These are phyloP conservation scores for Sonneratia alba DNA, from an alignment of 345 rosid species.

Conservation along the genomic window DNA sequence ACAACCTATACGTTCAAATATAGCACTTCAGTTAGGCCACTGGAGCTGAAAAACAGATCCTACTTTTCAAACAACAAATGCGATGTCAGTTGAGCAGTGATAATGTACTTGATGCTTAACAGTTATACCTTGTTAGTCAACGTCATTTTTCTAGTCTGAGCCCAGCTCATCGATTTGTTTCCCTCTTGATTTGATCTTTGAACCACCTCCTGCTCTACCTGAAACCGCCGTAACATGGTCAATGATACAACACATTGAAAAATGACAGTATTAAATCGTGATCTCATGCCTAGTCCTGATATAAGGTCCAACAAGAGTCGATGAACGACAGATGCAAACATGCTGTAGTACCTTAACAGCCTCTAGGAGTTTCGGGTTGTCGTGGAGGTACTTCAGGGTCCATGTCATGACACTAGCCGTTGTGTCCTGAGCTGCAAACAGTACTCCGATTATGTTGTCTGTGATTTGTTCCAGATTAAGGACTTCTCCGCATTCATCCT, in stretches of 20 bases:
- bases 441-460: conserved; percentile 61
- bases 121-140: conserved; percentile 34
- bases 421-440: conserved; percentile 73
- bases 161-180: conserved; percentile 36
- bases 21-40: neutral
- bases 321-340: neutral
- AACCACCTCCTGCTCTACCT: conserved; percentile 50
- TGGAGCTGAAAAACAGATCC: neutral
- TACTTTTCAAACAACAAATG: neutral
- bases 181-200: conserved; percentile 21
- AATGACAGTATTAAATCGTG: neutral
- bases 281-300: neutral
- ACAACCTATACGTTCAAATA: conserved; percentile 31
- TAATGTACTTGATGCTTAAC: too few relatives aligned
- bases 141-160: conserved; percentile 53
- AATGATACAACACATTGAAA: neutral
- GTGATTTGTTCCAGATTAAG: conserved; percentile 38
- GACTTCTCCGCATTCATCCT: conserved; percentile 31
- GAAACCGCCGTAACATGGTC: conserved; percentile 1
- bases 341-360: conserved; percentile 46
- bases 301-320: neutral
- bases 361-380: conserved; percentile 53
- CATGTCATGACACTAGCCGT: conserved; percentile 75
- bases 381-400: conserved; percentile 71
- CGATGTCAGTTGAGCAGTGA: too few relatives aligned